Evolutionary conservation across 169 alveolate species (phyloP).

Genomic region (Cardiosporidium cionae): DNA sequence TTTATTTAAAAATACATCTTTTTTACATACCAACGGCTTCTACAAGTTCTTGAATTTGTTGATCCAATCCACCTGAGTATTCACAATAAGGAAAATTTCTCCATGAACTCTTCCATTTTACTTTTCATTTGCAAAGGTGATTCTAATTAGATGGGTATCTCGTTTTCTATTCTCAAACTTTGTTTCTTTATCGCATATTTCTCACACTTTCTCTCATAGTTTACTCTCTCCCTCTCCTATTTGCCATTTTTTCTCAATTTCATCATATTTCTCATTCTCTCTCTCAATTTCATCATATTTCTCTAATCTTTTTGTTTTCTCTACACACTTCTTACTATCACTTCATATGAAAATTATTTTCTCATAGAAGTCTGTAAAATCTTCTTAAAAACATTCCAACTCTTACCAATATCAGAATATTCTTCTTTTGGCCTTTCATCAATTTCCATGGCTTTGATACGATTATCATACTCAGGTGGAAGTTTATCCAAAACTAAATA

Average conservation of each 20-base stretch:
- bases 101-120: too few species aligned
- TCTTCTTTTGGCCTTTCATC: conserved; percentile 98
- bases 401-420: conserved; percentile 97
- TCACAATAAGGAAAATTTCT: too few species aligned
- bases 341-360: neutral
- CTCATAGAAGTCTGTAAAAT: neutral
- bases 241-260: too few species aligned
- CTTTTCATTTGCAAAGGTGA: too few species aligned
- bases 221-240: too few species aligned
- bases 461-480: conserved; percentile 97
- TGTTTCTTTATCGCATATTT: too few species aligned
- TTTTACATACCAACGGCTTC: conserved; percentile 82
- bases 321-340: too few species aligned
- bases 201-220: too few species aligned
- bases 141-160: too few species aligned
- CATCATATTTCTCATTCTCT: conserved; percentile 6
- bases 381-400: neutral
- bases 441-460: conserved; percentile 99
- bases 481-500: conserved; percentile 95
- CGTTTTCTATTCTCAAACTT: too few species aligned
- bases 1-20: too few species aligned
- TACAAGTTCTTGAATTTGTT: conserved; percentile 95
- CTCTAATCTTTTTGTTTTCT: neutral
- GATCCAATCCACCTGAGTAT: conserved; percentile 99
- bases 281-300: neutral